These are phyloP conservation scores for Fraxinus quadrangulata DNA, from an alignment of 257 asterid genomes.

Conservation along the genomic window DNA sequence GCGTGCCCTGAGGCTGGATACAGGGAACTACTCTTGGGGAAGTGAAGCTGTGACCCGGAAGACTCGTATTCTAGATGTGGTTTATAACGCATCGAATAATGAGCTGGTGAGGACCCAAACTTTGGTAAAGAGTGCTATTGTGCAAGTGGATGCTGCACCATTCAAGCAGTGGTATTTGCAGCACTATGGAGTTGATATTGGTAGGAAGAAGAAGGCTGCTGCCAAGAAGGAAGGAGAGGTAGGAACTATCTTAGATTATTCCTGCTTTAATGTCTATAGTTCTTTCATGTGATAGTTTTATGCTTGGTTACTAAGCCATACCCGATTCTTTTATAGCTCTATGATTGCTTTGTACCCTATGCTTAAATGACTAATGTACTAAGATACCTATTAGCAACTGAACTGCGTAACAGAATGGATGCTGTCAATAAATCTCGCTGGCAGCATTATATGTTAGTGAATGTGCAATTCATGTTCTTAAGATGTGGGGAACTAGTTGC, in stretches of 20 bases:
- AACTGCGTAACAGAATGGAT: not conserved
- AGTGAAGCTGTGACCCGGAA: constrained; percentile 49
- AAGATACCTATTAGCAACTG: not conserved
- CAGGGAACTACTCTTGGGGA: constrained; percentile 48
- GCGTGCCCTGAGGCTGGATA: constrained; percentile 48
- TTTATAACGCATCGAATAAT: constrained; percentile 45
- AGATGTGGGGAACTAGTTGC: not conserved
- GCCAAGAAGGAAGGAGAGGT: constrained; percentile 54
- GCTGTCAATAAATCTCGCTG: not conserved
- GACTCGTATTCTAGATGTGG: constrained; percentile 44
- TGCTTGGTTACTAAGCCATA: not conserved
- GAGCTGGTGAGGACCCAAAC: constrained; percentile 47
- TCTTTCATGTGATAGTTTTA: not conserved
- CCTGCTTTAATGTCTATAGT: no score
- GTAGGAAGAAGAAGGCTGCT: constrained; percentile 51
- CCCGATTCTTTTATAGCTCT: not conserved
- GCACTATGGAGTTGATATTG: constrained; percentile 55
- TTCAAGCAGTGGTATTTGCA: constrained; percentile 53
- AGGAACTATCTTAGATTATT: not conserved
- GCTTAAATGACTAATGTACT: not conserved
- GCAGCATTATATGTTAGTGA: not conserved
- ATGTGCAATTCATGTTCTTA: not conserved
- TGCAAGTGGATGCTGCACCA: constrained; percentile 47
- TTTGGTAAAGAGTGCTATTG: constrained; percentile 43
- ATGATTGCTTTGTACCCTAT: not conserved